These are phyloP conservation scores for Globisporangium irregulare DNA, from an alignment of 352 stramenopile genomes.

Conservation along the genomic window DNA sequence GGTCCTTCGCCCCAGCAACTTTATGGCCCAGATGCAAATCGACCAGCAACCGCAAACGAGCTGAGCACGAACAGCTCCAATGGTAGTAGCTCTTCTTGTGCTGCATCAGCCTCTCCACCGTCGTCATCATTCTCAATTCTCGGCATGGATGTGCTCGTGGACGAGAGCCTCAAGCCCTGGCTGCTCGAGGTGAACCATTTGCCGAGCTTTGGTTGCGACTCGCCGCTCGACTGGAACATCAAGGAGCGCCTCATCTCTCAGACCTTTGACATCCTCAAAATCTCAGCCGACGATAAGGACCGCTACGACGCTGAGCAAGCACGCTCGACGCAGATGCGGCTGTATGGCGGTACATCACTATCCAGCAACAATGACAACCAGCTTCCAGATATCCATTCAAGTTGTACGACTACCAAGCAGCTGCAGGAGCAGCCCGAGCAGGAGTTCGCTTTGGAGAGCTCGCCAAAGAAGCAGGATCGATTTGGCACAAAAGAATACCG, in stretches of 20 bases:
- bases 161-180: slow-evolving; percentile 93
- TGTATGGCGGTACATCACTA: slow-evolving; percentile 45
- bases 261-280: slow-evolving; percentile 86
- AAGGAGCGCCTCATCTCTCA: slow-evolving; percentile 94
- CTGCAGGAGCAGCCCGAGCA: slow-evolving; percentile 19
- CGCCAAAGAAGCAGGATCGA: background rate
- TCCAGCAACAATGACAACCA: slow-evolving; percentile 15
- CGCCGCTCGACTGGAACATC: slow-evolving; percentile 92
- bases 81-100: background rate
- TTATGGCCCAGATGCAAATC: background rate
- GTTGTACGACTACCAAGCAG: background rate
- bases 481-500: background rate
- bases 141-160: slow-evolving; percentile 96
- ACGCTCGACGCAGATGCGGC: slow-evolving; percentile 52
- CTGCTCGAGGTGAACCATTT: slow-evolving; percentile 98
- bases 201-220: slow-evolving; percentile 94
- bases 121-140: slow-evolving; percentile 91
- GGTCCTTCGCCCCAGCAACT: slow-evolving; percentile 11
- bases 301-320: slow-evolving; percentile 68
- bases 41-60: slow-evolving; percentile 21
- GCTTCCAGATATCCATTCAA: slow-evolving; percentile 12
- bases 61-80: background rate
- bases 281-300: slow-evolving; percentile 75
- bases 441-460: slow-evolving; percentile 3
- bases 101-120: background rate